Evolutionary conservation across 805 yeast species (phyloP).

Genomic region (Naumovozyma baii): DNA sequence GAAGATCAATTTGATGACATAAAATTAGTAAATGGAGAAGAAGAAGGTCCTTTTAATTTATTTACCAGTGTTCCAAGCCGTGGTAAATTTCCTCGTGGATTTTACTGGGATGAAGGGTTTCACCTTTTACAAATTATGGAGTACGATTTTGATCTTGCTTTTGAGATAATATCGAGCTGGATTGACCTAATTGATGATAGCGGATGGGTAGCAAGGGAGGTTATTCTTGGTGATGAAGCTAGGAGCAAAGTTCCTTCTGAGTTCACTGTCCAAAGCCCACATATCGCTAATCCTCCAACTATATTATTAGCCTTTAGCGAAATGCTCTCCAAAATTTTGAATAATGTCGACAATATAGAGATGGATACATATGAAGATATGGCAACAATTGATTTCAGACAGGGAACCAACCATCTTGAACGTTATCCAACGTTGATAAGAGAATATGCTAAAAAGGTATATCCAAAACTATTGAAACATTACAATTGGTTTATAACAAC

Average conservation of each 20-base stretch:
- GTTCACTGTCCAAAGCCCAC: conserved; percentile 78
- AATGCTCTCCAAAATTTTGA: conserved; percentile 39
- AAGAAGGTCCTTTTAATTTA: conserved; percentile 69
- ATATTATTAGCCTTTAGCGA: conserved; percentile 63
- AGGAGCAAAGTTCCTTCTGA: conserved; percentile 78
- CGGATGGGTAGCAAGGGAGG: conserved; percentile 97
- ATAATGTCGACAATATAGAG: conserved; percentile 5
- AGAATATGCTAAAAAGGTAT: conserved; percentile 52
- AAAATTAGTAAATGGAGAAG: conserved; percentile 39
- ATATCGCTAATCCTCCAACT: conserved; percentile 93
- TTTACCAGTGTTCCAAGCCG: conserved; percentile 86
- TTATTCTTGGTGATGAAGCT: conserved; percentile 84
- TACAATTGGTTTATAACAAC: conserved; percentile 78
- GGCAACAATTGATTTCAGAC: conserved; percentile 7
- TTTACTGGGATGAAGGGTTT: conserved; percentile 98
- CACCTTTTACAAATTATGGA: conserved; percentile 74
- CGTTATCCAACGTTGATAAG: conserved; percentile 49
- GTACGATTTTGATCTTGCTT: conserved; percentile 72
- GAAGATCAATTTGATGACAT: conserved; percentile 58
- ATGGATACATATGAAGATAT: conserved; percentile 16
- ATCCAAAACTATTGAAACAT: conserved; percentile 68
- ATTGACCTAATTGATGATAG: conserved; percentile 60
- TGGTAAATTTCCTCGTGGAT: conserved; percentile 92
- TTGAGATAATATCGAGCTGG: conserved; percentile 83
- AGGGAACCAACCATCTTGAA: conserved; percentile 44